Base-by-base conservation (phyloP, 352 stramenopile species). In the Globisporangium orthogonon region DNA sequence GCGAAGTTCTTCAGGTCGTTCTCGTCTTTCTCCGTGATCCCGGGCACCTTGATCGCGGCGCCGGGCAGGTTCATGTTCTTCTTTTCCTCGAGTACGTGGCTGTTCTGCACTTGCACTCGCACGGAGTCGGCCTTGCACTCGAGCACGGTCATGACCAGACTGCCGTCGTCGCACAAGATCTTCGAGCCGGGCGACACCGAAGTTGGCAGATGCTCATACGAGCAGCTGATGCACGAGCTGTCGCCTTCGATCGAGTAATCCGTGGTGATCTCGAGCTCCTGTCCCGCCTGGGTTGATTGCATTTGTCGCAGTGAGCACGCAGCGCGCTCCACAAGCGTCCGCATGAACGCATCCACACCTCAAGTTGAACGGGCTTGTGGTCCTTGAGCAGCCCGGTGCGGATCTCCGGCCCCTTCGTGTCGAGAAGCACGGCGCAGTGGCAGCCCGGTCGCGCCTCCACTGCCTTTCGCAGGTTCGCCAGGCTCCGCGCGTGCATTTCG, bases 11-110 rank as follows among this genome's bases (percentile, higher is more conserved):
- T 62, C 57, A 99, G 83, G 67, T 97, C 91, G 64, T 89, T 60
- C 43, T 90, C 73, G 60, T 98, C 96, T 71, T 98, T 98, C 47
- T 96, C 82, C 15, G 95, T 98, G 56, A 98, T 93, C 14, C 89
- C 95, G 0, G 95, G 90, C 35, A 99, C 87, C 43, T 96, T 63
- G 65, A 95, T 86, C 33, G 82, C 73, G 28, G 83, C 83, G 70
- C 94, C 96, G 29, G 96, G 96, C 0, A 98, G 67, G 58, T 98
- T 98, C 82, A 98, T 98, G 74, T 98, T 98, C 71, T 99, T 99
- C 56, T 94, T 88, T 67, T 98, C 93, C 60, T 97, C 96, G 4
- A 98, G 71, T 13, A 89, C 50, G 56, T 95, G 86, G 55, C 87
- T 87, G 62, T 98, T 95, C n/a, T 83, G 72, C 4, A 95, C 83